Evolutionary conservation across 495 filamentous ascomycete genomes (phyloP).

Genomic region (Bombardia bombarda): DNA sequence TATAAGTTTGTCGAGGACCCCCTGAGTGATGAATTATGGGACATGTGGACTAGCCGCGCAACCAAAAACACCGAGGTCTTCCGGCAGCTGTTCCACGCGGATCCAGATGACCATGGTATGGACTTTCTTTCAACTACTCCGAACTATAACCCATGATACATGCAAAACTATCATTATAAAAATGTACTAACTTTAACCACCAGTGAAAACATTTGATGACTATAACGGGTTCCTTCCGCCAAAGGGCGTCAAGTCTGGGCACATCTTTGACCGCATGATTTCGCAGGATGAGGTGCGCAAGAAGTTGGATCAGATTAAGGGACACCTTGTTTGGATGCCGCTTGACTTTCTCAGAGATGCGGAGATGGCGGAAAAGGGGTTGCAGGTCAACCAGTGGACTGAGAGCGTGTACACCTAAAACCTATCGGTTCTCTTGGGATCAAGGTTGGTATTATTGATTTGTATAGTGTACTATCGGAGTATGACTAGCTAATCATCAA

Average conservation of each 20-base stretch:
- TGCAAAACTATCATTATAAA: neutral
- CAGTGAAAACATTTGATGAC: slow-evolving; percentile 81
- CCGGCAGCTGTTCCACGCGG: slow-evolving; percentile 80
- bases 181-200: too few relatives aligned
- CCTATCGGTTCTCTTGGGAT: neutral
- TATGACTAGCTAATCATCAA: too few relatives aligned
- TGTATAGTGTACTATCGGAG: too few relatives aligned
- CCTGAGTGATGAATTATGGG: slow-evolving; percentile 71
- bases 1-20: slow-evolving; percentile 80
- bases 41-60: slow-evolving; percentile 71
- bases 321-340: slow-evolving; percentile 95
- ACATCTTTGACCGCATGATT: slow-evolving; percentile 72
- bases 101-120: slow-evolving; percentile 78
- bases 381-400: slow-evolving; percentile 42
- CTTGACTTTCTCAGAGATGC: slow-evolving; percentile 77
- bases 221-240: slow-evolving; percentile 72
- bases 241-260: slow-evolving; percentile 66
- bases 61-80: slow-evolving; percentile 78
- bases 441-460: neutral
- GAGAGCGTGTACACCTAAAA: slow-evolving; percentile 40
- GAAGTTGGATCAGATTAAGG: slow-evolving; percentile 72
- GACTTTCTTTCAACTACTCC: neutral
- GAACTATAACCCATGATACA: neutral
- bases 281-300: slow-evolving; percentile 59
- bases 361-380: slow-evolving; percentile 82